phyloP scores from a whole-genome alignment of 2,329 filamentous ascomycete species.

The Cladosporium phlei region DNA sequence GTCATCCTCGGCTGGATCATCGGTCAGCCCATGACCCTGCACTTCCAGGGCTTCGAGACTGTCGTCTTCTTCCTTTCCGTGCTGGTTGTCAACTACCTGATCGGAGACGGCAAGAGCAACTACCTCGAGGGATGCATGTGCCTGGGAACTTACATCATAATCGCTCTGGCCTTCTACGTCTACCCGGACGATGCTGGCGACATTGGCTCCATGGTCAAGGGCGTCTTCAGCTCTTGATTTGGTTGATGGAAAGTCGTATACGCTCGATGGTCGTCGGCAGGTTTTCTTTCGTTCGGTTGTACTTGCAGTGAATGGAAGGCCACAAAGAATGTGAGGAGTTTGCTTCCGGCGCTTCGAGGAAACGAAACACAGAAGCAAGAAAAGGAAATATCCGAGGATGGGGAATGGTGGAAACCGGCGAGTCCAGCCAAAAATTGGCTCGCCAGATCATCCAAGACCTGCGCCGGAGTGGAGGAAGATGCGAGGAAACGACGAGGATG shows the following conservation, averaged over 20 bases:
- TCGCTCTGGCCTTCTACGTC: slow-evolving; percentile 57
- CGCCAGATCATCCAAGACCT: too few species aligned
- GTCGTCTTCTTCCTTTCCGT: slow-evolving; percentile 79
- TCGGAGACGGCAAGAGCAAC: slow-evolving; percentile 79
- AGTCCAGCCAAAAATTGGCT: too few species aligned
- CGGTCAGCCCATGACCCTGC: slow-evolving; percentile 57
- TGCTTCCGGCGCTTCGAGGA: neutral
- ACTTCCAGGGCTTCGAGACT: slow-evolving; percentile 86
- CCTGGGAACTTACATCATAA: slow-evolving; percentile 53
- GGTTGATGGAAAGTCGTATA: neutral
- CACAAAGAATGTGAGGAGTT: neutral
- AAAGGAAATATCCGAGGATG: too few species aligned
- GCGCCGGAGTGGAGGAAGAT: too few species aligned
- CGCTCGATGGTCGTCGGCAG: neutral
- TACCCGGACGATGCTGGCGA: slow-evolving; percentile 50
- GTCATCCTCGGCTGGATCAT: slow-evolving; percentile 55
- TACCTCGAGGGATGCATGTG: slow-evolving; percentile 73
- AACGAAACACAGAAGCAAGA: neutral
- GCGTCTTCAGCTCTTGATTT: slow-evolving; percentile 11
- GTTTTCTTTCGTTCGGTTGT: neutral
- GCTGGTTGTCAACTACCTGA: slow-evolving; percentile 82
- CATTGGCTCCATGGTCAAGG: slow-evolving; percentile 20
- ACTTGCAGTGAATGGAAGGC: neutral
- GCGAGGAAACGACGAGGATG: neutral
- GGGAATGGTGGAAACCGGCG: too few species aligned